These are phyloP conservation scores for Pseudogymnoascus sp. DNA, from an alignment of 2,329 filamentous ascomycete genomes.

Conservation along the genomic window DNA sequence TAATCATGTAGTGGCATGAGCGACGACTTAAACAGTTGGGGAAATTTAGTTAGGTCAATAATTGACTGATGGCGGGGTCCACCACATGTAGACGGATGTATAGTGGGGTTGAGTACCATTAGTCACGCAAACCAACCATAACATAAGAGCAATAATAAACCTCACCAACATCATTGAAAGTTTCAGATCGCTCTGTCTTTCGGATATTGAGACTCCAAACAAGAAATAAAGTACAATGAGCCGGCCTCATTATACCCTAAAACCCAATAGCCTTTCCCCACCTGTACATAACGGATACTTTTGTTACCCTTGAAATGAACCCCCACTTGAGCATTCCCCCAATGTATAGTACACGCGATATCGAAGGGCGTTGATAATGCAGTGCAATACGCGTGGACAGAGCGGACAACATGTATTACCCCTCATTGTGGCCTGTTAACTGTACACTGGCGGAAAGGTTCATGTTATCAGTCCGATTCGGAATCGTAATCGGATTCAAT, in stretches of 20 bases:
- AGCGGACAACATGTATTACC: neutral
- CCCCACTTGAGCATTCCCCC: neutral
- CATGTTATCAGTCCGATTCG: slow-evolving; percentile 22
- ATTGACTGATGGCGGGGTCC: neutral
- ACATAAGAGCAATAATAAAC: neutral
- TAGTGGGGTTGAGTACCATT: slow-evolving; percentile 1
- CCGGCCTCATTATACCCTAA: neutral
- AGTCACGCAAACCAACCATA: neutral
- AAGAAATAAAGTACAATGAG: neutral
- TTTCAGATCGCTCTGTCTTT: neutral
- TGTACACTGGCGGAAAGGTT: neutral
- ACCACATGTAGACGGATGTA: neutral
- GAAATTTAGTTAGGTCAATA: neutral
- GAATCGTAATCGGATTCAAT: slow-evolving; percentile 23
- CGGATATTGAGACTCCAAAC: neutral
- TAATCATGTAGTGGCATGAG: neutral
- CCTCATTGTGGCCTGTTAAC: neutral
- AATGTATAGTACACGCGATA: neutral
- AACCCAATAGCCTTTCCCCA: neutral
- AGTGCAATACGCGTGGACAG: neutral
- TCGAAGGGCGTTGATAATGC: neutral
- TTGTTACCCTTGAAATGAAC: neutral
- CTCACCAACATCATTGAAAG: neutral
- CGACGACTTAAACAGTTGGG: slow-evolving; percentile 3
- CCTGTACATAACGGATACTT: neutral